Conservation (phyloP, 768 basidiomycete genomes). For the Boletus reticulatus region DNA sequence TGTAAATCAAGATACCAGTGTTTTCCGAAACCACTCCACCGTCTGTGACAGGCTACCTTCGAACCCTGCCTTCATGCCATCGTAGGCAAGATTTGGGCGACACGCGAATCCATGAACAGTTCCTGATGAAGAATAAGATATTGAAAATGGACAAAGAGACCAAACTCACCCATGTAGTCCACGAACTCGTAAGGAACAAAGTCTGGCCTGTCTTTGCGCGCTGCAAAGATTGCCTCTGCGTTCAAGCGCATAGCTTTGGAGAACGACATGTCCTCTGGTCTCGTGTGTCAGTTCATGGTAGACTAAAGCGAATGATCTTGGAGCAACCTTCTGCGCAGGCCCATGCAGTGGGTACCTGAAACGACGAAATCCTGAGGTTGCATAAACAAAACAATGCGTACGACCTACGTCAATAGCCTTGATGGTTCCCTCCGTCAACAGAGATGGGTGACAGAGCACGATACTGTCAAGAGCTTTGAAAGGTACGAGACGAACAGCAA, state of each 20-base stretch:
- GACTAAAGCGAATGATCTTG: not conserved
- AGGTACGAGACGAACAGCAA: slow-evolving; percentile 28
- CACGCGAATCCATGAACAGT: slow-evolving; percentile 49
- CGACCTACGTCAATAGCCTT: slow-evolving; percentile 30
- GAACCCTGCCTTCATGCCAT: slow-evolving; percentile 43
- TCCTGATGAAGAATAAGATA: slow-evolving; percentile 29
- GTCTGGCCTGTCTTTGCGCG: slow-evolving; percentile 27
- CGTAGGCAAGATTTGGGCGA: slow-evolving; percentile 42
- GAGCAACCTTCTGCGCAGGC: slow-evolving; percentile 36
- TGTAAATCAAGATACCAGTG: slow-evolving; percentile 15
- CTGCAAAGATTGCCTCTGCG: slow-evolving; percentile 31
- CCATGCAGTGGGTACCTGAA: slow-evolving; percentile 32
- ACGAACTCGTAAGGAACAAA: slow-evolving; percentile 35
- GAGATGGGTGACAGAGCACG: slow-evolving; percentile 42
- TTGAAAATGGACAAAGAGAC: not conserved
- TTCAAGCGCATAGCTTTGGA: slow-evolving; percentile 21
- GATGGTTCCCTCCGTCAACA: slow-evolving; percentile 29
- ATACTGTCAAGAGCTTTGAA: slow-evolving; percentile 35
- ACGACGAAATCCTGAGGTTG: not conserved
- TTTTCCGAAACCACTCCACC: slow-evolving; percentile 42
- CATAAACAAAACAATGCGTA: not conserved
- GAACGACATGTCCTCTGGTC: slow-evolving; percentile 35
- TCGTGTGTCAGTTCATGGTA: not conserved
- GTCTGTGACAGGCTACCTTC: slow-evolving; percentile 43
- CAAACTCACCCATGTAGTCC: slow-evolving; percentile 34